These are phyloP conservation scores for Glebionis coronaria DNA, from an alignment of 129 eudicot species.

Conservation along the genomic window DNA sequence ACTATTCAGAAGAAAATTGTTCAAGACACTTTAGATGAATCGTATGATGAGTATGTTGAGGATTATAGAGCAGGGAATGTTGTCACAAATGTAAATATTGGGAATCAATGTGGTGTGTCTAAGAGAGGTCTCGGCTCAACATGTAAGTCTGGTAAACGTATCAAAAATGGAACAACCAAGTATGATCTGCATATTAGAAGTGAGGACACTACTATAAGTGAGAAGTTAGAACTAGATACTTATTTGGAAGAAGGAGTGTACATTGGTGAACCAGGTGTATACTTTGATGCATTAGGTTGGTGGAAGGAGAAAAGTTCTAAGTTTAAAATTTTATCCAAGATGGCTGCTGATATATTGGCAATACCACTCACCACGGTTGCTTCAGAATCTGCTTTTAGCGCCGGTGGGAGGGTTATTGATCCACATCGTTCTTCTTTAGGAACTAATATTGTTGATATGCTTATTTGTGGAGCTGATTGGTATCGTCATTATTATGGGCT, in stretches of 20 bases:
- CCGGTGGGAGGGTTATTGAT: constrained; percentile 3
- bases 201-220: neutral
- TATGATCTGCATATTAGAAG: neutral
- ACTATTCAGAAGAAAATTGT: no score
- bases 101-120: neutral
- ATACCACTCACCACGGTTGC: neutral
- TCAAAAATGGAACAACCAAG: no score
- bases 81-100: neutral
- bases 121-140: neutral
- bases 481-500: neutral
- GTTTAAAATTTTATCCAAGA: neutral
- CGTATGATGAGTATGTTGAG: no score
- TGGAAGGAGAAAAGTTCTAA: neutral
- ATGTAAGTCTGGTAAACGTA: neutral
- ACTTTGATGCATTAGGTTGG: constrained; percentile 11
- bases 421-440: neutral
- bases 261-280: constrained; percentile 5
- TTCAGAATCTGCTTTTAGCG: neutral
- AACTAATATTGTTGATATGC: constrained; percentile 10
- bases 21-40: no score
- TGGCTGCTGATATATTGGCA: neutral
- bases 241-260: constrained; percentile 4
- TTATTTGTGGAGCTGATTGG: constrained; percentile 7
- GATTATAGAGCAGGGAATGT: neutral
- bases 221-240: neutral